Conservation (phyloP, 2,329 filamentous ascomycete species). For the Amesomyces nigricolor region DNA sequence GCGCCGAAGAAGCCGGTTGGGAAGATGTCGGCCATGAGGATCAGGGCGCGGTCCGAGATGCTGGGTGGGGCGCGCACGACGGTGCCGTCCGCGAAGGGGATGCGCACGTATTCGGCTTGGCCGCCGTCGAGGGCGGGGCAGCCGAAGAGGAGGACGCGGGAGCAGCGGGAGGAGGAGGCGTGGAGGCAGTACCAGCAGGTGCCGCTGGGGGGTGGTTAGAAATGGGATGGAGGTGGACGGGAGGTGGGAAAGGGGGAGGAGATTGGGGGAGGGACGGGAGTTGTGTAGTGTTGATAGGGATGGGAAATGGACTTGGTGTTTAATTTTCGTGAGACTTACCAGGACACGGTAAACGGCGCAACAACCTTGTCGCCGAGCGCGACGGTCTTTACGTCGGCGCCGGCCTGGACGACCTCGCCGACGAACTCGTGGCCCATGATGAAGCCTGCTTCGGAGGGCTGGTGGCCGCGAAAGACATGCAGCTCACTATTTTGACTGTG, state of each 20-base stretch:
- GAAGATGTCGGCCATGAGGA: constrained; percentile 92
- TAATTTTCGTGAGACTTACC: constrained; percentile 41
- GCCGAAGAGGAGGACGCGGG: constrained; percentile 65
- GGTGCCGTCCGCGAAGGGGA: constrained; percentile 76
- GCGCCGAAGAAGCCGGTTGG: constrained; percentile 82
- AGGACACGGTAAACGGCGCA: constrained; percentile 75
- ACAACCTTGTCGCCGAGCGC: constrained; percentile 73
- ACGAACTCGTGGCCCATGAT: constrained; percentile 85
- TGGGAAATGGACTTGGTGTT: neutral
- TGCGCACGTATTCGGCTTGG: constrained; percentile 76
- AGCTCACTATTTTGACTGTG: constrained; percentile 55
- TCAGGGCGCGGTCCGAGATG: constrained; percentile 67
- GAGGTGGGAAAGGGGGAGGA: neutral
- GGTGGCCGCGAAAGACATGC: constrained; percentile 78
- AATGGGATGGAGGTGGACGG: neutral
- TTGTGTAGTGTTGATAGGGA: neutral
- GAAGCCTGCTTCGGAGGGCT: constrained; percentile 59
- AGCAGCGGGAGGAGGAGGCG: constrained; percentile 72
- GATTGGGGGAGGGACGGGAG: too few species aligned
- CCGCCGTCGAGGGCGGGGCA: constrained; percentile 64
- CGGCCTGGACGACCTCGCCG: constrained; percentile 64
- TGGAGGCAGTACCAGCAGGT: constrained; percentile 80
- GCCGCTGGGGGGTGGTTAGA: neutral
- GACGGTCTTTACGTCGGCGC: constrained; percentile 61
- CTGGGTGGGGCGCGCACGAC: constrained; percentile 66